Percentiles rank a stretch among this genome's conserved stretches.
Evolutionary conservation across 768 basidiomycete species (phyloP).

Genomic region (Russula dissimulans): DNA sequence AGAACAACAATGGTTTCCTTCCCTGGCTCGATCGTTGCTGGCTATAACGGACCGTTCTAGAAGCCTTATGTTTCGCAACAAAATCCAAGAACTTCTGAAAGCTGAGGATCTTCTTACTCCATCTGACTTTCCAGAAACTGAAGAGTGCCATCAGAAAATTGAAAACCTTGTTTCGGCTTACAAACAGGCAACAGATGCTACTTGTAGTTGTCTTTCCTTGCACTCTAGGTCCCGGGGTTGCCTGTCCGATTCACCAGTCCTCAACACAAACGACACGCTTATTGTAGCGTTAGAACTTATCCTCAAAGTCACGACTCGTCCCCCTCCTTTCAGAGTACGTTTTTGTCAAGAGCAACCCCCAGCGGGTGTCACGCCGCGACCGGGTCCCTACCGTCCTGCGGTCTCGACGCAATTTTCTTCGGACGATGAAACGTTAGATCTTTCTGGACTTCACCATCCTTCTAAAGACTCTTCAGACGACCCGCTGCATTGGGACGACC

Average conservation of each 20-base stretch:
- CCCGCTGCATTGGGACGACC: background rate
- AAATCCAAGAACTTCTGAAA: background rate
- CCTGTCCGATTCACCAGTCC: background rate
- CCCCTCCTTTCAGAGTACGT: constrained; percentile 10
- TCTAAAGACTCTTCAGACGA: constrained; percentile 1
- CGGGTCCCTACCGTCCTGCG: background rate
- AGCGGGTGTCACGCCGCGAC: background rate
- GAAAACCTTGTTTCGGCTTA: background rate
- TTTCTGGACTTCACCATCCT: background rate
- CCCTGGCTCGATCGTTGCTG: constrained; percentile 13
- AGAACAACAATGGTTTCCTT: constrained; percentile 15
- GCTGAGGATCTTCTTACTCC: background rate
- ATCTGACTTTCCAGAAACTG: background rate
- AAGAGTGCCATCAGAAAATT: constrained; percentile 3
- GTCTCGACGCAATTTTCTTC: background rate
- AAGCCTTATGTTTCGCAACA: background rate
- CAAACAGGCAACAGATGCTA: background rate
- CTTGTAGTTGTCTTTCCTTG: background rate
- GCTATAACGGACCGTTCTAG: constrained; percentile 8
- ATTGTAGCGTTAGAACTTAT: constrained; percentile 13
- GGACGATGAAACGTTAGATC: background rate
- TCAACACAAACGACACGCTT: background rate
- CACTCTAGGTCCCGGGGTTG: background rate
- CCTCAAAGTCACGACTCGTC: constrained; percentile 6
- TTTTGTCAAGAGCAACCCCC: background rate